Evolutionary conservation across 352 stramenopile genomes (phyloP), one percentile per base, ranked within the genome.

Genomic region (Globisporangium canariense): DNA sequence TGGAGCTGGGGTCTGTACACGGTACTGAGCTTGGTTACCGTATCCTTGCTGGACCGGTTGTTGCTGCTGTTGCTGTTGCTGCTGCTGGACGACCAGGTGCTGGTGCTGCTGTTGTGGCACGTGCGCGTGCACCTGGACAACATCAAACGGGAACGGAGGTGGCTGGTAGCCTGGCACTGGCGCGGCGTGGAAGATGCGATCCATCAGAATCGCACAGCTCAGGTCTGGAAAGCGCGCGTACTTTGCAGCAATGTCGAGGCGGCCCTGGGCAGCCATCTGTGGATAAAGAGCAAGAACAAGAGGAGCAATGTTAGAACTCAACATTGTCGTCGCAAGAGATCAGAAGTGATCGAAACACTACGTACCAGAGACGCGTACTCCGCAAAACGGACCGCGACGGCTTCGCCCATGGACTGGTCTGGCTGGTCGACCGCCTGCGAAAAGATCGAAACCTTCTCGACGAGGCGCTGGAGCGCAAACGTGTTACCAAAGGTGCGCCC

Each of bases 361-460:
- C 74, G 62, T 76, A 88, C 78, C 45, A 93, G 65, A 1, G 87
- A 85, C 10, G 94, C 90, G 76, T 99, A 99, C 40, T 97, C 79
- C 16, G 89, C 84, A 74, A 98, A 98, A 41, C 95, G 80, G 52
- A 83, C 73, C 2, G 88, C 88, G 40, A 98, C 89, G 49, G 97
- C 92, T 3, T 85, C 69, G 45, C 89, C 88, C 70, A 98, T 86
- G 14, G 82, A 86, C 67, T 93, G 88, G 56, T 94, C 83, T 9
- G 81, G 73, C 47, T 96, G 76, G 66, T 95, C 87, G 28, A 93
- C 84, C 30, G 90, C 83, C 68, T 96, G 93, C 1, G 89, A 76
- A 62, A 98, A 98, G 46, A 98, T 89, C 60, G 93, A 97, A 2
- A 98, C 91, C 75, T 98, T 98, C 70, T 98, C 91, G n/a, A 98